Percentiles rank a stretch among this genome's conserved stretches.
These are phyloP conservation scores for Paraurostyla sp. DNA, from an alignment of 73 alveolate species.

Conservation along the genomic window DNA sequence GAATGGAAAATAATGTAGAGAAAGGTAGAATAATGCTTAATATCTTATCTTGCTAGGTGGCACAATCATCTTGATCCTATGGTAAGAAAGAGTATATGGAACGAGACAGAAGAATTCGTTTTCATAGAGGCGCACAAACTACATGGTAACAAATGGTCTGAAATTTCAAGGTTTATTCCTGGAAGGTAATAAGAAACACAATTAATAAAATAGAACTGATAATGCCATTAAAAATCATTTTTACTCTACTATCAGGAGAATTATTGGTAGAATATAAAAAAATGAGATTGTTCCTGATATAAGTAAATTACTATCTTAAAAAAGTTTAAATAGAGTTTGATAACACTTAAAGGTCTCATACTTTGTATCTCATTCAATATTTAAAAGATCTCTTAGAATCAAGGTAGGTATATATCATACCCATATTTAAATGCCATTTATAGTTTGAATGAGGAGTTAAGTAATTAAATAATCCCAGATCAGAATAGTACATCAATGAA, in stretches of 20 bases:
- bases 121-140: slow-evolving; percentile 78
- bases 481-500: too few species aligned
- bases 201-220: slow-evolving; percentile 68
- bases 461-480: too few species aligned
- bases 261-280: not conserved
- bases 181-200: slow-evolving; percentile 68
- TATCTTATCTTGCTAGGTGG: slow-evolving; percentile 72
- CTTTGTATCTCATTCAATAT: not conserved
- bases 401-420: not conserved
- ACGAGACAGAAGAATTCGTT: slow-evolving; percentile 73
- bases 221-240: slow-evolving; percentile 84
- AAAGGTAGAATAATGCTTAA: slow-evolving; percentile 18
- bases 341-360: not conserved
- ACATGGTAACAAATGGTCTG: slow-evolving; percentile 90
- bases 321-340: not conserved
- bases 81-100: slow-evolving; percentile 73
- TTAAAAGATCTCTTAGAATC: not conserved
- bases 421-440: too few species aligned
- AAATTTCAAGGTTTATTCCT: slow-evolving; percentile 82
- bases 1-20: slow-evolving; percentile 82
- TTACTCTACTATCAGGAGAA: slow-evolving; percentile 78
- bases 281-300: not conserved
- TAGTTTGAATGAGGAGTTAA: too few species aligned
- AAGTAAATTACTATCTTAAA: not conserved
- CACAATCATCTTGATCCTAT: slow-evolving; percentile 81